Evolutionary conservation across 495 filamentous ascomycete genomes (phyloP), one percentile per base, ranked within the genome.

Genomic region (Acidiella bohemica): DNA sequence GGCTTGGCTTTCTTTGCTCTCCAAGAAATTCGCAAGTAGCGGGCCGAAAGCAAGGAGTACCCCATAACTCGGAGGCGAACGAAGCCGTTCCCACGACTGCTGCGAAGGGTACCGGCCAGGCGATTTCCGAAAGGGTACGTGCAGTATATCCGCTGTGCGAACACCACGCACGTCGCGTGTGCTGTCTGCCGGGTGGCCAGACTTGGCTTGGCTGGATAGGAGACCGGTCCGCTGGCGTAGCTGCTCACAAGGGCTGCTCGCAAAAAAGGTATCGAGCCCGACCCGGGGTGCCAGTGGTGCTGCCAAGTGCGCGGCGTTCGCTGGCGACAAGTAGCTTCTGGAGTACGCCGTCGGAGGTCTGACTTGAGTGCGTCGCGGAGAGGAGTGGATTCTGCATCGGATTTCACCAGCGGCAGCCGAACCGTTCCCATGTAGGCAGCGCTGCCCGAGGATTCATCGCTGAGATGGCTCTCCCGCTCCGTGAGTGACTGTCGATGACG

Each of bases 31-130:
- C 42, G 61, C 67, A 1, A 42, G 53, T 0, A n/a, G 53, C 69
- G 18, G 70, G 70, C 0, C 69, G 72, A 38, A 65, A 59, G 20
- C 65, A 71, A 49, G 67, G 68, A 0, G 70, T 65, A 9, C 60
- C 61, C n/a, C 25, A n/a, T 27, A 27, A 7, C 5, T 12, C 17
- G 17, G 20, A 33, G 26, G 14, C 28, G 39, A 5, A 26, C 32
- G 9, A 44, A 44, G 25, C 36, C 56, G 1, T 61, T 70, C 31
- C 53, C 51, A 20, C 65, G 64, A 1, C 67, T 67, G 24, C 30
- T 72, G 33, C 53, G 70, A 3, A 53, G 67, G n/a, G 49, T 69
- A 4, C 61, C 64, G 26, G 68, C 67, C 13, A 59, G 48, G 9
- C 53, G 41, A 5, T 64, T 68, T 37, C 29, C 40, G 17, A 34